Evolutionary conservation across 352 stramenopile genomes (phyloP), one percentile per base, ranked within the genome.

Genomic region (Elongisporangium prolatum): DNA sequence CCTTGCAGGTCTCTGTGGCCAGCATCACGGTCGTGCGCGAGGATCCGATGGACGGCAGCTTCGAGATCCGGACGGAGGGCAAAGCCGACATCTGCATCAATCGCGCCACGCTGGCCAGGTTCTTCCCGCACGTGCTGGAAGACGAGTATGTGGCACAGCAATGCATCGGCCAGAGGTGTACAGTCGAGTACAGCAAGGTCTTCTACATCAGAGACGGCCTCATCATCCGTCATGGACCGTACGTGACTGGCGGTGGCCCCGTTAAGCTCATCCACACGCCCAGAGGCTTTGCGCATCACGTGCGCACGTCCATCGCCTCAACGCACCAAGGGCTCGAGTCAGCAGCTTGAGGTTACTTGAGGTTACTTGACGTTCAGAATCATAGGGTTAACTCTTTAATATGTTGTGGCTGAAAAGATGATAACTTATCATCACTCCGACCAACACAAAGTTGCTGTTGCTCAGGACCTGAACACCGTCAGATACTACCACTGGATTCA

Each of bases 181-280:
- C 60, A 44, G 68, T 89, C 24, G 68, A 81, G 58, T 88, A 88
- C 65, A 74, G 86, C 61, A 89, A 88, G 54, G 75, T 86, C 3
- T 88, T 89, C 56, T 75, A 89, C 50, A 84, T 89, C 54, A 52
- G 65, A n/a, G 49, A 65, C 38, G 69, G 71, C 2, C 34, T 44
- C 10, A 44, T 44, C 34, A 17, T 11, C 5, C 8, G 34, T 4
- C 34, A 44, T 13, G 9, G 34, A 11, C 34, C 34, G 34, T 44
- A 14, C 10, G 34, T 44, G 10, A 13, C 1, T 3, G 11, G 34
- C 2, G 34, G 4, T 13, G 1, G 8, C 1, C 7, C 34, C 10
- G 6, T 13, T 13, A 67, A 34, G 24, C 24, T 34, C 24, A 34
- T 34, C 24, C 24, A 34, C 34, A 44, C 34, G 34, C 10, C 34